These are phyloP conservation scores for Cryptosporidium bovis DNA, from an alignment of 169 alveolate genomes.

Conservation along the genomic window DNA sequence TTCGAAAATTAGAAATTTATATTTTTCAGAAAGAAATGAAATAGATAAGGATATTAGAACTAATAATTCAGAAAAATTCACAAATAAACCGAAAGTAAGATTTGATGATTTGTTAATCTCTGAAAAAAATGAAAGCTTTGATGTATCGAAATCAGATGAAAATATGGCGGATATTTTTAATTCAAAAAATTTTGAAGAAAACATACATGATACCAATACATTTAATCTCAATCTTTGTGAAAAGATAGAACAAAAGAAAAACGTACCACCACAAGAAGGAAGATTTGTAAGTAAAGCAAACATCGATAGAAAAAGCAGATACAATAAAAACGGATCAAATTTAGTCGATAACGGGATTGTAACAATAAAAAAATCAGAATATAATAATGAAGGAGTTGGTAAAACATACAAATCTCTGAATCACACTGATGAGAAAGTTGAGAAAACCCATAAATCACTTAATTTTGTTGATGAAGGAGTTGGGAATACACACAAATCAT, in stretches of 20 bases:
- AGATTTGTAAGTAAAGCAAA: too few relatives aligned
- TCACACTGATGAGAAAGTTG: neutral
- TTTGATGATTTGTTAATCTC: too few relatives aligned
- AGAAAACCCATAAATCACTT: conserved; percentile 1
- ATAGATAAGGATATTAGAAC: too few relatives aligned
- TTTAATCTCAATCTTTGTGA: too few relatives aligned
- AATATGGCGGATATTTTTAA: conserved; percentile 40
- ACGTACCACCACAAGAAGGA: too few relatives aligned
- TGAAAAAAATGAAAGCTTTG: too few relatives aligned
- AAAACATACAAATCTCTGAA: neutral
- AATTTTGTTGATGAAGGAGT: neutral
- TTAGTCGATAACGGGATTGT: too few relatives aligned
- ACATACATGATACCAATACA: neutral
- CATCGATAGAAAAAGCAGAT: too few relatives aligned
- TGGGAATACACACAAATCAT: neutral
- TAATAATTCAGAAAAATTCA: too few relatives aligned
- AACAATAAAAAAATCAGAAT: neutral
- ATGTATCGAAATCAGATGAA: neutral
- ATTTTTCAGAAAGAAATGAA: neutral
- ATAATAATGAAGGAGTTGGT: conserved; percentile 1
- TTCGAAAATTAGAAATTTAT: conserved; percentile 3
- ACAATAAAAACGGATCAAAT: too few relatives aligned
- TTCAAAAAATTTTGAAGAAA: neutral
- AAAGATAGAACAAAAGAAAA: too few relatives aligned
- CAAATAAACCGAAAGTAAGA: too few relatives aligned